phyloP scores from a whole-genome alignment of 73 alveolate species.

The Paramecium caudatum region DNA sequence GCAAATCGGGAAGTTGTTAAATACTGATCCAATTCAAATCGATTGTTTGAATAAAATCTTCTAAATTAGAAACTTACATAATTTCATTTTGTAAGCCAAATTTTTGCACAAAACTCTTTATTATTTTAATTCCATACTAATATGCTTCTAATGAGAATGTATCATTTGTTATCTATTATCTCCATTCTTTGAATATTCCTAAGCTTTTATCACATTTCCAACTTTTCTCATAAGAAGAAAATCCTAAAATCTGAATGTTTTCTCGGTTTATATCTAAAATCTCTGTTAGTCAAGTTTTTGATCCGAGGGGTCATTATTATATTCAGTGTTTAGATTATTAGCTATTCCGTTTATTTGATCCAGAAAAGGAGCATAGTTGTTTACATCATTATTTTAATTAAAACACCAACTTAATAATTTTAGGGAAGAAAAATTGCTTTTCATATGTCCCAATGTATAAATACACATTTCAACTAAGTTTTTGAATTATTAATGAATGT shows the following conservation, averaged over 20 bases:
- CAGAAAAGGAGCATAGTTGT: neutral
- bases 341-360: neutral
- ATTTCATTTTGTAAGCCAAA: neutral
- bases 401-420: conserved; percentile 32
- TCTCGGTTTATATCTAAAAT: neutral
- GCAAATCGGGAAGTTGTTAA: neutral
- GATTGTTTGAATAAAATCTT: neutral
- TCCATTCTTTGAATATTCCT: neutral
- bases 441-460: neutral
- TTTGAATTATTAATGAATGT: neutral
- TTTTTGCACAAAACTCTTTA: neutral
- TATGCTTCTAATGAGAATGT: neutral
- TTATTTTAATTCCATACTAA: neutral
- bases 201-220: neutral
- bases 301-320: too few relatives aligned
- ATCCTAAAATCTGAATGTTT: neutral
- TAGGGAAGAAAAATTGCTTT: neutral
- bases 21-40: neutral
- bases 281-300: too few relatives aligned
- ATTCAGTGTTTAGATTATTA: neutral
- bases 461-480: conserved; percentile 28
- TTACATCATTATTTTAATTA: conserved; percentile 26
- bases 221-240: neutral
- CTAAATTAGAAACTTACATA: neutral
- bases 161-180: neutral